Evolutionary conservation across 352 stramenopile species (phyloP), one percentile per base, ranked within the genome.

Genomic region (Phytophthora sojae): DNA sequence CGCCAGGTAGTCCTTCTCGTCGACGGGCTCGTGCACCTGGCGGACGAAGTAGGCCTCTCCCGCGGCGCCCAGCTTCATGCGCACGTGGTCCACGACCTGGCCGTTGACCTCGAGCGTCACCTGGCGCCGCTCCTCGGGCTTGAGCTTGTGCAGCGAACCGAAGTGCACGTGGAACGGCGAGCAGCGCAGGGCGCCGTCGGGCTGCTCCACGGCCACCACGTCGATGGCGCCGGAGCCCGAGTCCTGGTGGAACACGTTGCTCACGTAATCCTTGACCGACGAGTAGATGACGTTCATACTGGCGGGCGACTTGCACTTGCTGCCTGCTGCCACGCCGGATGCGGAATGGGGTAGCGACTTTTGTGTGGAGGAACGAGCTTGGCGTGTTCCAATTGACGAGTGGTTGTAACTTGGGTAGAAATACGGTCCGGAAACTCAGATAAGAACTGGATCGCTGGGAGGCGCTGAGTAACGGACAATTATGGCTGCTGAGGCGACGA

Each of bases 241-340:
- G 59, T 80, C 85, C 45, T 88, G 79, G 53, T 92, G 75, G 51
- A 95, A 84, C 23, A 96, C 88, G 65, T 92, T 93, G 57, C 81
- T 90, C 57, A 96, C 85, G 72, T 96, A 96, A 69, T 94, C 89
- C 64, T 94, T 95, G 39, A 95, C 83, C 54, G 87, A 95, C 54
- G 87, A 95, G 74, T 91, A 89, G 69, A 95, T 92, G 42, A 95
- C 85, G 73, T 96, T 96, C 89, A 96, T 96, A n/a, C n/a, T n/a
- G n/a, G n/a, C n/a, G n/a, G 14, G 17, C 50, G 7, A 23, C 14
- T 21, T 30, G 9, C 11, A 11, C 35, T 42, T 42, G 35, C 1
- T 50, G 39, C 39, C 5, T 23, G 42, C 15, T 21, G 42, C 45
- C 5, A 26, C 45, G 19, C 17, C 54, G 42, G 29, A 57, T 66